Evolutionary conservation across 169 alveolate species (phyloP).

Genomic region (Cryptosporidium canis): DNA sequence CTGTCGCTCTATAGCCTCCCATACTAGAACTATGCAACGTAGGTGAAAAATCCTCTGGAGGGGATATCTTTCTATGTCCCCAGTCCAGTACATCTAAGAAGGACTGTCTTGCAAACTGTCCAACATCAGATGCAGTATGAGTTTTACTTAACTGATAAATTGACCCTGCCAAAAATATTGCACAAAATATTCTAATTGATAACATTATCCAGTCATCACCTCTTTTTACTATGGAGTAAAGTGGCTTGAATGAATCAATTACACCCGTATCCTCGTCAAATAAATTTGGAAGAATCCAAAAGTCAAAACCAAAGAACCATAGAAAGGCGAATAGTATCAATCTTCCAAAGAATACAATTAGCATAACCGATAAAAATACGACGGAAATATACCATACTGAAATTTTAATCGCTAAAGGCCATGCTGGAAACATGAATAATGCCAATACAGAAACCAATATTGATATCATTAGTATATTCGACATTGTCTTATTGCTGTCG

Average conservation of each 20-base stretch:
- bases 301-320: conserved; percentile 87
- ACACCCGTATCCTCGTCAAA: conserved; percentile 88
- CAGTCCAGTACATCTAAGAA: conserved; percentile 85
- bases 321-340: conserved; percentile 78
- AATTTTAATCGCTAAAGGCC: conserved; percentile 86
- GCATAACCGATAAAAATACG: conserved; percentile 80
- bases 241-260: conserved; percentile 85
- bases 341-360: conserved; percentile 79
- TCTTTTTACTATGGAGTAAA: conserved; percentile 79
- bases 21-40: conserved; percentile 4
- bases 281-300: conserved; percentile 87
- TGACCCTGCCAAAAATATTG: conserved; percentile 83
- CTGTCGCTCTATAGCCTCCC: not conserved
- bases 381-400: conserved; percentile 87
- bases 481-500: conserved; percentile 84
- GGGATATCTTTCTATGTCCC: conserved; percentile 83
- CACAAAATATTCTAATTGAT: conserved; percentile 81
- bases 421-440: conserved; percentile 87
- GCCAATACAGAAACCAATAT: conserved; percentile 79
- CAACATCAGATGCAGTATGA: conserved; percentile 81
- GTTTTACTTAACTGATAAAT: conserved; percentile 85
- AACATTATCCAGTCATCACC: conserved; percentile 80
- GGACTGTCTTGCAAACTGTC: conserved; percentile 86
- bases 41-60: conserved; percentile 60
- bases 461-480: conserved; percentile 79